Evolutionary conservation across 2,329 filamentous ascomycete genomes (phyloP), one percentile per base, ranked within the genome.

Genomic region (Trichoderma endophyticum): DNA sequence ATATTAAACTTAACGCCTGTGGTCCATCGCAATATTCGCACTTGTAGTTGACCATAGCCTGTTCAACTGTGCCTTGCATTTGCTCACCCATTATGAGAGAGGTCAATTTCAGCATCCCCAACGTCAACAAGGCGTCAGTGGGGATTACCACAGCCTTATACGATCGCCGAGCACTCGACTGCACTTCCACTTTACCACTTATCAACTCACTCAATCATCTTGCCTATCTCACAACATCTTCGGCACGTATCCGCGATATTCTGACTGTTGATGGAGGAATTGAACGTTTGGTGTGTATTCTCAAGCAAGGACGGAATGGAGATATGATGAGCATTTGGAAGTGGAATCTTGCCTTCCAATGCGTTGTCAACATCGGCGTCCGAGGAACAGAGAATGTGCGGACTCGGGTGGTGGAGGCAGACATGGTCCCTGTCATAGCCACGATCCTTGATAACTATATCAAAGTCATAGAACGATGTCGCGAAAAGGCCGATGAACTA

Each of bases 311-410:
- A 74, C 89, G 96, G 80, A 98, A 93, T 84, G 97, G 95, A 83
- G 95, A 99, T 81, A 92, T 98, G 91, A 98, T 98, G 95, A 95
- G 98, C 82, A 97, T 97, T 93, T 99, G 96, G 96, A 98, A 98
- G 84, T 99, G 96, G 96, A 99, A 98, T 80, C 88, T 99, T 74
- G 96, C 96, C 68, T 99, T 99, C 82, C 96, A 98, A 83, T 99
- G 96, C 82, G 95, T 98, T 75, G 96, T 99, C 80, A 99, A 99
- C 82, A 98, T 99, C 79, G 96, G 96, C 71, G 95, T 99, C 73
- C 90, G 96, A 76, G 96, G 96, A 73, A 98, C 96, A 14, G 96
- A 99, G 84, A 91, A 90, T 76, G 96, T 99, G 73, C 90, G 96
- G 77, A 98, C 96, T 72, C 89, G 96, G 75, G 95, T 99, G 3